Conservation (phyloP, 208 protist genomes). For the Naegleria fowleri region DNA sequence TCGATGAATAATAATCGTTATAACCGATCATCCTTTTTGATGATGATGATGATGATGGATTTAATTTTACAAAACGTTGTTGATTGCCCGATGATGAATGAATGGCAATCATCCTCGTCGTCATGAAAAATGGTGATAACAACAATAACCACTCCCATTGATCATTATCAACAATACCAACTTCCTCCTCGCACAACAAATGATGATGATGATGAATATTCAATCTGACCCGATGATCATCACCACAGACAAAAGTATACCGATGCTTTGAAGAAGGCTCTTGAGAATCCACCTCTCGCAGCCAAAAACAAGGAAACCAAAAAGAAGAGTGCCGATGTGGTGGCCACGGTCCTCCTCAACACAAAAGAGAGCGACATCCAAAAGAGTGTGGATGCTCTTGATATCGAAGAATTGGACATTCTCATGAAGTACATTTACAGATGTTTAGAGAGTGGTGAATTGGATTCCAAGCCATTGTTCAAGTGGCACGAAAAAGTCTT, state of each 20-base stretch:
- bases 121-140: too few relatives aligned
- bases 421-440: conserved; percentile 24
- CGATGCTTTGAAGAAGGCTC: background rate
- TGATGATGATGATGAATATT: too few relatives aligned
- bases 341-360: background rate
- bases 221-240: too few relatives aligned
- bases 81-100: background rate
- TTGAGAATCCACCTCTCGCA: background rate
- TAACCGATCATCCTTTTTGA: too few relatives aligned
- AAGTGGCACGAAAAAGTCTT: conserved; percentile 20
- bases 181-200: too few relatives aligned
- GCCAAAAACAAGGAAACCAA: background rate
- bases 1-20: too few relatives aligned
- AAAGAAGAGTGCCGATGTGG: background rate
- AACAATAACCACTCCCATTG: too few relatives aligned
- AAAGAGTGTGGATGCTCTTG: background rate
- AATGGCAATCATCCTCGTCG: too few relatives aligned
- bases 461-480: background rate
- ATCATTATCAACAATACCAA: too few relatives aligned
- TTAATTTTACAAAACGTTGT: too few relatives aligned
- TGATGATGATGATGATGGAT: background rate
- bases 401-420: conserved; percentile 10
- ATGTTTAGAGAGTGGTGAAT: background rate
- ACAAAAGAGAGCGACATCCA: background rate
- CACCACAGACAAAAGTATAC: background rate